phyloP scores from a whole-genome alignment of 163 green algal species.

The Trebouxia gelatinosa region DNA sequence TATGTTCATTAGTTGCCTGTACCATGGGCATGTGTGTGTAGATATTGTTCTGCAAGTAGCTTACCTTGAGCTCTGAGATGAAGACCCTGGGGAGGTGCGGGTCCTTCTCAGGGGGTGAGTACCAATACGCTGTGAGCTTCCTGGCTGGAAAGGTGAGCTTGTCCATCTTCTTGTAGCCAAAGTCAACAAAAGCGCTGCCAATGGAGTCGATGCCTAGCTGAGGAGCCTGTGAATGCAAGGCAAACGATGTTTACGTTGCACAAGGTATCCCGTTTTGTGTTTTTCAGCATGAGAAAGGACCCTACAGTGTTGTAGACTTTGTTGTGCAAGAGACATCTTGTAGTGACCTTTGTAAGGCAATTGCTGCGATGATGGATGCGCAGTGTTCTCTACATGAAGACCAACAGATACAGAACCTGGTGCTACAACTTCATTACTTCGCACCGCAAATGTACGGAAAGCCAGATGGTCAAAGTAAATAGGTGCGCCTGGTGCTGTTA shows the following conservation, averaged over 20 bases:
- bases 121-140: slow-evolving; percentile 60
- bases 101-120: slow-evolving; percentile 35
- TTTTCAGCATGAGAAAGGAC: neutral
- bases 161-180: slow-evolving; percentile 64
- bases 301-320: neutral
- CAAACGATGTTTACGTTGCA: neutral
- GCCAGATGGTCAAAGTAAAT: slow-evolving; percentile 69
- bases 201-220: slow-evolving; percentile 69
- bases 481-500: slow-evolving; percentile 6
- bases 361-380: neutral
- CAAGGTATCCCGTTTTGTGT: neutral
- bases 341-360: neutral
- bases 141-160: slow-evolving; percentile 64
- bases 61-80: slow-evolving; percentile 74
- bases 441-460: slow-evolving; percentile 68
- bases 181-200: slow-evolving; percentile 53
- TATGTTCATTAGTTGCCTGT: too few relatives aligned
- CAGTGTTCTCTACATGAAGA: neutral
- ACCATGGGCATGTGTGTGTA: too few relatives aligned
- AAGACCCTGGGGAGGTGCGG: slow-evolving; percentile 73
- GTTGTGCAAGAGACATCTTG: neutral
- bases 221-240: slow-evolving; percentile 43
- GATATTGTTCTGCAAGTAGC: too few relatives aligned
- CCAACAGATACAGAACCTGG: neutral
- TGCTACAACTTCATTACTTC: neutral